Evolutionary conservation across 805 yeast species (phyloP).

Genomic region (Candida michaelii): DNA sequence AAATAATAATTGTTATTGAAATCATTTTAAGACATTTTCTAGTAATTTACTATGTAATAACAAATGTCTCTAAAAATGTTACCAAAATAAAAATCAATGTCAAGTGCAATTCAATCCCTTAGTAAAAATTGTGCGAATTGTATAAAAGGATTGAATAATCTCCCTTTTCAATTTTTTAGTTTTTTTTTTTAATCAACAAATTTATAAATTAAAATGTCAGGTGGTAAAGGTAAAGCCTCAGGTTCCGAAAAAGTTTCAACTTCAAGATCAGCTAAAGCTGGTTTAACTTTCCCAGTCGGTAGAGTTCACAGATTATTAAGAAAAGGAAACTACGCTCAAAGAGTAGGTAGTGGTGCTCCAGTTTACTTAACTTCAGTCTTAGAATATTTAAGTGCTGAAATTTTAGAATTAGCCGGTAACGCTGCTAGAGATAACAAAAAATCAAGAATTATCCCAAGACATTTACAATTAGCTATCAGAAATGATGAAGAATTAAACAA

Average conservation of each 20-base stretch:
- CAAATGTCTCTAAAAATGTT: background rate
- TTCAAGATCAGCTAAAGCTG: slow-evolving; percentile 98
- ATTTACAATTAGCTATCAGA: slow-evolving; percentile 97
- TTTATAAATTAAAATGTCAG: slow-evolving; percentile 56
- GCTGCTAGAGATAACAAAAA: slow-evolving; percentile 99
- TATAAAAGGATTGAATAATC: slow-evolving; percentile 6
- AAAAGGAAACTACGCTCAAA: slow-evolving; percentile 97
- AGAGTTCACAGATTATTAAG: slow-evolving; percentile 96
- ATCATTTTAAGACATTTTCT: slow-evolving; percentile 1
- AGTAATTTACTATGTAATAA: background rate
- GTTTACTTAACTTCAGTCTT: slow-evolving; percentile 95
- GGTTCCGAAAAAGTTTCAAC: slow-evolving; percentile 93
- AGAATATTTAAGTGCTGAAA: slow-evolving; percentile 97
- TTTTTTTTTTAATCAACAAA: slow-evolving; percentile 5
- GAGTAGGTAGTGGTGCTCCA: slow-evolving; percentile 99
- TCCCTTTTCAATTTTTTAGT: slow-evolving; percentile 5
- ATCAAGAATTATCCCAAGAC: slow-evolving; percentile 98
- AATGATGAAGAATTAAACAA: slow-evolving; percentile 98
- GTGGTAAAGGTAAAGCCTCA: slow-evolving; percentile 92
- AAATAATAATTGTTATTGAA: background rate
- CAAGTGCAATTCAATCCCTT: background rate
- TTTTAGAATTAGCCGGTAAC: slow-evolving; percentile 96
- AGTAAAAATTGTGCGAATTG: slow-evolving; percentile 5
- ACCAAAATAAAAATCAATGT: background rate
- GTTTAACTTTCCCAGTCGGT: slow-evolving; percentile 99